These are phyloP conservation scores for Apiospora marii DNA, from an alignment of 2,329 filamentous ascomycete species.

Conservation along the genomic window DNA sequence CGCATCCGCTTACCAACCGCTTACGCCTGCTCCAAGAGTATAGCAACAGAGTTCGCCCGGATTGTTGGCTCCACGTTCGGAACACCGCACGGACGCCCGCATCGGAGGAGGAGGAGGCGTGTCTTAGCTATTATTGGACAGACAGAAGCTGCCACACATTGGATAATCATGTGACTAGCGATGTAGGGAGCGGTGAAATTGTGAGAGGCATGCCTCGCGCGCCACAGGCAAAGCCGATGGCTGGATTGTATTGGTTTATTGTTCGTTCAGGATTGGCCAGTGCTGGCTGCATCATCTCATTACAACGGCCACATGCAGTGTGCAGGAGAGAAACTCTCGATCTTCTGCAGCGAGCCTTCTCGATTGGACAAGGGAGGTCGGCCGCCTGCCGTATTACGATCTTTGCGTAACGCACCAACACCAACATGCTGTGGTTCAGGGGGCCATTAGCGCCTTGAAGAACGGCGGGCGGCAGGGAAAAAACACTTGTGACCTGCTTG, in stretches of 20 bases:
- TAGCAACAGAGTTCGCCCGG: background rate
- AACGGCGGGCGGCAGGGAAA: background rate
- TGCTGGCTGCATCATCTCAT: background rate
- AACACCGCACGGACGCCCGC: background rate
- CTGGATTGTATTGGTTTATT: background rate
- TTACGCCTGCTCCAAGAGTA: background rate
- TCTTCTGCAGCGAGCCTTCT: background rate
- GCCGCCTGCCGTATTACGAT: background rate
- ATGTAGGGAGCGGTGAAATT: slow-evolving; percentile 1
- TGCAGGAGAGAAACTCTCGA: background rate
- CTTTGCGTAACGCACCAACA: background rate
- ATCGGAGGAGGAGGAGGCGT: background rate
- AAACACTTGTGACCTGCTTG: background rate
- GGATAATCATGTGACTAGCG: background rate
- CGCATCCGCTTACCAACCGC: background rate
- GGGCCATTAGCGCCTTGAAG: background rate
- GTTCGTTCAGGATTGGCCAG: background rate
- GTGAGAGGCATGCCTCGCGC: background rate
- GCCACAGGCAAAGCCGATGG: background rate
- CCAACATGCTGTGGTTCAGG: background rate
- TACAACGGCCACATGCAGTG: background rate
- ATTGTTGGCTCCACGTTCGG: background rate
- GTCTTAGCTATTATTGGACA: slow-evolving; percentile 8
- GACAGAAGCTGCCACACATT: background rate
- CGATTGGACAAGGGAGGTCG: background rate